Evolutionary conservation across 1,139 yeast genomes (phyloP).

Genomic region (Hemisphaericaspora xylanilytica): DNA sequence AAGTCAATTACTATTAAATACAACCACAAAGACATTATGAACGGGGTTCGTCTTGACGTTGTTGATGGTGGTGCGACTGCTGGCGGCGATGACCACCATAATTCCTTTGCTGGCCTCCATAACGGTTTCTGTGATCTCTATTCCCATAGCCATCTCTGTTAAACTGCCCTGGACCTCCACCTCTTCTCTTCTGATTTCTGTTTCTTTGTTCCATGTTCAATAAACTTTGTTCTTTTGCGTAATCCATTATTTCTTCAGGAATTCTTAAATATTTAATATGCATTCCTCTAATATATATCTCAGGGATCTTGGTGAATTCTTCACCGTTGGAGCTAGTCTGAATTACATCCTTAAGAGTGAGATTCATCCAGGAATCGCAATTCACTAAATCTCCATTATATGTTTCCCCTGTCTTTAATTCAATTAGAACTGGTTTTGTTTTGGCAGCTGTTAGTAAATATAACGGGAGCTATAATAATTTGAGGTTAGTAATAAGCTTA

Average conservation of each 20-base stretch:
- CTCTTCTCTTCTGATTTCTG: conserved; percentile 48
- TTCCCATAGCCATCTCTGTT: conserved; percentile 10
- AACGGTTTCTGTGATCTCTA: conserved; percentile 16
- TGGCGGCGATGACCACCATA: conserved; percentile 5
- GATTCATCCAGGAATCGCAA: conserved; percentile 96
- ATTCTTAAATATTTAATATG: conserved; percentile 53
- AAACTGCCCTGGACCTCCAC: conserved; percentile 21
- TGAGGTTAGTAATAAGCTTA: conserved; percentile 6
- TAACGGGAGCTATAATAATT: conserved; percentile 66
- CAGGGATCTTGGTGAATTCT: conserved; percentile 64
- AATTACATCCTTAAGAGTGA: conserved; percentile 75
- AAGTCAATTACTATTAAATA: too few species aligned
- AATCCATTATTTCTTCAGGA: conserved; percentile 67
- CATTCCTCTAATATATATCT: conserved; percentile 82
- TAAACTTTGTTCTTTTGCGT: conserved; percentile 67
- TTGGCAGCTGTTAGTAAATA: conserved; percentile 88
- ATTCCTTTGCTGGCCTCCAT: conserved; percentile 9
- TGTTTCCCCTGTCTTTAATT: conserved; percentile 89
- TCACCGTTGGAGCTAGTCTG: conserved; percentile 73
- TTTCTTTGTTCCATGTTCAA: conserved; percentile 54
- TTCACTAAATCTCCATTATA: conserved; percentile 80
- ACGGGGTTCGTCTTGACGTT: conserved; percentile 1
- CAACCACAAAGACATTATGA: too few species aligned
- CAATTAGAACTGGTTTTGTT: conserved; percentile 84
- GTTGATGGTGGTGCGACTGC: conserved; percentile 1